Conservation (phyloP, 106 monocot species). For the Chionographis japonica region DNA sequence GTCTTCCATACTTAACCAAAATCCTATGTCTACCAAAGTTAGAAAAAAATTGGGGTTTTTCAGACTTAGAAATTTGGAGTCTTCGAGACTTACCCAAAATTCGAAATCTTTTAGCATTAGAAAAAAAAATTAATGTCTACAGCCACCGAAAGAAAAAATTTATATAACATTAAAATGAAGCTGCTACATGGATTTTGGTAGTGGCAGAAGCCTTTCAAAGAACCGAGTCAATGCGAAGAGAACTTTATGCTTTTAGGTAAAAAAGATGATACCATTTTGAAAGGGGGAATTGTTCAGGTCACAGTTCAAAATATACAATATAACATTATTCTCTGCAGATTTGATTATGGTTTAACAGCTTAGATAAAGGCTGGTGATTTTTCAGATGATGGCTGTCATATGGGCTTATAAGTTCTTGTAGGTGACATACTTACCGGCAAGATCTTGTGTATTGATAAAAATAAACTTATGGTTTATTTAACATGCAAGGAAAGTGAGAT, state of each 20-base stretch:
- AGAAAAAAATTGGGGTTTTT: too few relatives aligned
- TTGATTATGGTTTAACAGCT: constrained; percentile 90
- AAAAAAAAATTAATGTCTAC: constrained; percentile 17
- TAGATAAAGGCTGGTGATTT: constrained; percentile 58
- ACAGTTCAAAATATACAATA: constrained; percentile 66
- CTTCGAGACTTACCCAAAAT: too few relatives aligned
- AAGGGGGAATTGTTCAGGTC: constrained; percentile 81
- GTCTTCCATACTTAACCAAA: too few relatives aligned
- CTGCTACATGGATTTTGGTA: constrained; percentile 79
- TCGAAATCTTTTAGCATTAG: constrained; percentile 42
- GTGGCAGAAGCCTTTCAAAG: constrained; percentile 55
- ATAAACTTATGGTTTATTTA: constrained; percentile 52
- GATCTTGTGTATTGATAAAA: constrained; percentile 65
- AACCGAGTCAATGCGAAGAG: constrained; percentile 72
- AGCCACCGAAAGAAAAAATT: constrained; percentile 51
- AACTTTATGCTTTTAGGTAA: constrained; percentile 85
- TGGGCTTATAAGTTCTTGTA: constrained; percentile 47
- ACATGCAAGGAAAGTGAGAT: constrained; percentile 72
- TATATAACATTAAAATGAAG: constrained; percentile 81
- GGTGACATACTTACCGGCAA: constrained; percentile 88
- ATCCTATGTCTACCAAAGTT: too few relatives aligned
- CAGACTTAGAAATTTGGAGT: too few relatives aligned
- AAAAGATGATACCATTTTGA: constrained; percentile 85
- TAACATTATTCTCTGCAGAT: constrained; percentile 52
- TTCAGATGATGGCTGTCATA: constrained; percentile 46